phyloP scores from a whole-genome alignment of 2,329 filamentous ascomycete genomes.

The Arthrinium phaeospermum region DNA sequence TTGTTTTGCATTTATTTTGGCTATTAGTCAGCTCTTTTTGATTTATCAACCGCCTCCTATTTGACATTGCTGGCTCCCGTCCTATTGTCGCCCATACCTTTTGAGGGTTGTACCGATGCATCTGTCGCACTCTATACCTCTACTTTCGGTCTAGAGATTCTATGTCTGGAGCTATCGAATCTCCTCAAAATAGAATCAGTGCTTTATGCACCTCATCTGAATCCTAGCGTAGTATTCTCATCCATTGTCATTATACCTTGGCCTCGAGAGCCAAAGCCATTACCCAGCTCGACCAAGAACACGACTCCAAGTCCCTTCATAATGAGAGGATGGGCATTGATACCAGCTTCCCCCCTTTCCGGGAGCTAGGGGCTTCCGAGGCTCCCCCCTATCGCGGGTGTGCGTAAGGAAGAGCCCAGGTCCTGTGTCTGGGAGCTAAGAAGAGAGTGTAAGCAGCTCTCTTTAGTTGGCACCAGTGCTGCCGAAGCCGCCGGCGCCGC shows the following conservation, averaged over 20 bases:
- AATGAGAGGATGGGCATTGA: not conserved
- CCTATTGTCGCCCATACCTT: not conserved
- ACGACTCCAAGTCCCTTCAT: not conserved
- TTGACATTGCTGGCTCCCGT: not conserved
- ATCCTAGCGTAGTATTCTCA: not conserved
- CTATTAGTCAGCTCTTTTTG: not conserved
- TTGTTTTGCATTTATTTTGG: constrained; percentile 7
- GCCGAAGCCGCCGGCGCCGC: constrained; percentile 89
- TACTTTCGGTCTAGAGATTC: not conserved
- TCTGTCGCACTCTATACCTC: not conserved
- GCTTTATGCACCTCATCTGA: not conserved
- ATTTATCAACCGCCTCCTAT: not conserved
- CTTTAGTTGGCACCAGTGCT: constrained; percentile 70
- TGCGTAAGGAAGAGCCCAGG: not conserved
- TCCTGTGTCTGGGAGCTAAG: not conserved
- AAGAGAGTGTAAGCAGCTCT: not conserved
- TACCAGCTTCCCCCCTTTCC: too few relatives aligned
- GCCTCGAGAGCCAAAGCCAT: not conserved
- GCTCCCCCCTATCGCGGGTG: not conserved
- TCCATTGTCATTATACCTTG: not conserved
- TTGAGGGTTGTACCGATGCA: not conserved
- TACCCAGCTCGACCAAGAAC: not conserved
- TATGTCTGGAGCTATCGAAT: not conserved
- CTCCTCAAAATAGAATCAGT: not conserved
- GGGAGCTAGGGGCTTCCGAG: not conserved